phyloP scores from a whole-genome alignment of 169 alveolate species.

The Plasmodium vivax region DNA sequence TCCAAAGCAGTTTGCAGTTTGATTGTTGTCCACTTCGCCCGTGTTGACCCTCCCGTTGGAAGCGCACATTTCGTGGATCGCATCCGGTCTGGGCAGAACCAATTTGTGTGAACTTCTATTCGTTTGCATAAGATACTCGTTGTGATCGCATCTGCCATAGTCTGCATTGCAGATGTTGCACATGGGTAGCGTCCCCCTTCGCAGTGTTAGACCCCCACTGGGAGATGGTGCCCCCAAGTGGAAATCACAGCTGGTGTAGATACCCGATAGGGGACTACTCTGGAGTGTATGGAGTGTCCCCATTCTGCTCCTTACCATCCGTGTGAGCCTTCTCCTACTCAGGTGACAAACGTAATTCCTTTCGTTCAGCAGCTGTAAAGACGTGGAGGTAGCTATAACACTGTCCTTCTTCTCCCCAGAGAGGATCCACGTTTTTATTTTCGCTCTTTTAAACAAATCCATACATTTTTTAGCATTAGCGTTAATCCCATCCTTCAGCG shows the following conservation, averaged over 20 bases:
- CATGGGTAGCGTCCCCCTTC: neutral
- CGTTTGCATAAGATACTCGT: neutral
- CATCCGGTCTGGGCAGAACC: neutral
- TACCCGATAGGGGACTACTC: neutral
- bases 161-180: neutral
- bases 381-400: constrained; percentile 14
- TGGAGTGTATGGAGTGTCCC: neutral
- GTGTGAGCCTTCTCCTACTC: constrained; percentile 2
- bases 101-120: neutral
- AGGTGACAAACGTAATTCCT: constrained; percentile 4
- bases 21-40: neutral
- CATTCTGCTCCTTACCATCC: neutral
- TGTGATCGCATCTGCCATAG: neutral
- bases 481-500: constrained; percentile 18
- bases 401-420: constrained; percentile 38
- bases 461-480: neutral
- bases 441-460: constrained; percentile 27
- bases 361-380: neutral
- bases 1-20: neutral
- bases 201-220: neutral
- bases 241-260: neutral
- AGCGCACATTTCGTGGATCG: neutral
- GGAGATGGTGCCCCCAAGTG: neutral
- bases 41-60: neutral
- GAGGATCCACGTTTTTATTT: constrained; percentile 53